Conservation (phyloP, 495 filamentous ascomycete species). For the Xylaria acuta region DNA sequence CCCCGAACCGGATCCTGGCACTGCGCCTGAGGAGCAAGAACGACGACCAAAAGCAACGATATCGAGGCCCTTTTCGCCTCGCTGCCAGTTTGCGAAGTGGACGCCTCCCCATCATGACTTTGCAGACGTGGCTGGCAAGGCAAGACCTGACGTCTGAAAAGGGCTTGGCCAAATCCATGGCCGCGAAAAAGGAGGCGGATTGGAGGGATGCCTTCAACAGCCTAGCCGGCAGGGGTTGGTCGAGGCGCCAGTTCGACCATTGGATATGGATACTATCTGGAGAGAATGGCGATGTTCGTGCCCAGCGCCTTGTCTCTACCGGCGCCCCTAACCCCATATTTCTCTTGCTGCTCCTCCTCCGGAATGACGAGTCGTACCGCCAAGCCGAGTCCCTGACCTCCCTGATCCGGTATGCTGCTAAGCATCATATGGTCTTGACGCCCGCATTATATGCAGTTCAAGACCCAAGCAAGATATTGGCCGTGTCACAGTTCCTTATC, state of each 20-base stretch:
- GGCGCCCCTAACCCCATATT: conserved; percentile 47
- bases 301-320: conserved; percentile 44
- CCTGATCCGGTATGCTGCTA: conserved; percentile 43
- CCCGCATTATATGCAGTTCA: not conserved
- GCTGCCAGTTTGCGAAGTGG: conserved; percentile 26
- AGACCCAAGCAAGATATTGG: conserved; percentile 25
- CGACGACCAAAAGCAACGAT: conserved; percentile 26
- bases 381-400: conserved; percentile 35
- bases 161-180: conserved; percentile 28
- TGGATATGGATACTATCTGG: conserved; percentile 54
- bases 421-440: conserved; percentile 35
- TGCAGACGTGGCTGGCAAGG: conserved; percentile 40
- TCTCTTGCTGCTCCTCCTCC: conserved; percentile 43
- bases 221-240: conserved; percentile 35
- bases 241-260: conserved; percentile 39
- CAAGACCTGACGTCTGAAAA: conserved; percentile 32
- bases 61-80: conserved; percentile 24
- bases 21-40: conserved; percentile 31
- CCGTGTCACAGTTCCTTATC: conserved; percentile 39
- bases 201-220: conserved; percentile 40
- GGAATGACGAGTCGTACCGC: conserved; percentile 39
- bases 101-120: conserved; percentile 42
- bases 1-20: conserved; percentile 34
- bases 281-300: conserved; percentile 39
- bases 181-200: conserved; percentile 30